phyloP scores from a whole-genome alignment of 305 asterid genomes.

The Fraxinus dipetala region DNA sequence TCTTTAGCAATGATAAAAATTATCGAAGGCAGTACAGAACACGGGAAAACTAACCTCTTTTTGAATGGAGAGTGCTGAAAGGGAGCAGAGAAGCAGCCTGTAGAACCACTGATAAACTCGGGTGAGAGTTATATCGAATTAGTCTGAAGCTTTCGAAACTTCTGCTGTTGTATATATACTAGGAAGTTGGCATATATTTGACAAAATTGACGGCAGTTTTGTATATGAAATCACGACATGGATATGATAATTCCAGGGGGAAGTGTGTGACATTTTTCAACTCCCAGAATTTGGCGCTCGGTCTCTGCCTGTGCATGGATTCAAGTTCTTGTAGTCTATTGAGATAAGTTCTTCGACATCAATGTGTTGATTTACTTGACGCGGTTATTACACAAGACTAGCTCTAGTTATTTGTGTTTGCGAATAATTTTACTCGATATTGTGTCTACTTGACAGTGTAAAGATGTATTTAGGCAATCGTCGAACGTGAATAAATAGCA shows the following conservation, averaged over 20 bases:
- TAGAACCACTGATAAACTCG: conserved; percentile 47
- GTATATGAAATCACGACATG: not conserved
- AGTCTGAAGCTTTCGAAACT: conserved; percentile 16
- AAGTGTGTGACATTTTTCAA: conserved; percentile 8
- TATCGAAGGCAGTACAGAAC: not conserved
- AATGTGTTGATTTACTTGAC: not conserved
- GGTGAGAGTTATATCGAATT: not conserved
- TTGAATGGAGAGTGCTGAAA: conserved; percentile 53
- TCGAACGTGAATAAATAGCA: not conserved
- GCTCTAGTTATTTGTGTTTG: not conserved
- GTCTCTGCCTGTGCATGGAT: not conserved
- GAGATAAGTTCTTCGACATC: not conserved
- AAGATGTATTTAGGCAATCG: not conserved
- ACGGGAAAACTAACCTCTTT: conserved; percentile 54
- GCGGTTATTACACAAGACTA: not conserved
- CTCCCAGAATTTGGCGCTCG: not conserved
- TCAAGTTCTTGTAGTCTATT: not conserved
- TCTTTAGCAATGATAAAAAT: not conserved
- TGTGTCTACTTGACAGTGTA: not conserved
- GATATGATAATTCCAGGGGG: conserved; percentile 45
- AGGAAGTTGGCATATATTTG: conserved; percentile 24
- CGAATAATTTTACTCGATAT: not conserved
- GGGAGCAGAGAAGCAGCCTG: conserved; percentile 71
- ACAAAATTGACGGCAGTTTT: conserved; percentile 21
- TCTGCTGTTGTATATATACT: conserved; percentile 23